Conservation (phyloP, 2,329 filamentous ascomycete species). For the Phialocephala subalpina region DNA sequence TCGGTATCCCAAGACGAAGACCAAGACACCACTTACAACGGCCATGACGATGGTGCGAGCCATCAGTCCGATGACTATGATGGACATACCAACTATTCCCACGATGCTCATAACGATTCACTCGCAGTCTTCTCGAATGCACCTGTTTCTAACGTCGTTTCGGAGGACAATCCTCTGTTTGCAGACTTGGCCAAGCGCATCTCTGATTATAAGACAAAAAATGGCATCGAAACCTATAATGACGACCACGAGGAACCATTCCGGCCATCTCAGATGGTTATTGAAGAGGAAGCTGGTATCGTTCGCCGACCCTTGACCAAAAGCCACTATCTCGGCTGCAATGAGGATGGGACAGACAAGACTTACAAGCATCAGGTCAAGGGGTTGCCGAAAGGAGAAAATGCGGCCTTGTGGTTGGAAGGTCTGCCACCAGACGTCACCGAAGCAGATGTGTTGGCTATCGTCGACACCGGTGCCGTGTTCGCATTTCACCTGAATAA, state of each 20-base stretch:
- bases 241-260: neutral
- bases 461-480: conserved; percentile 28
- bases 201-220: neutral
- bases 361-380: neutral
- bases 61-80: no score
- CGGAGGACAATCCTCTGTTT: neutral
- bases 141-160: neutral
- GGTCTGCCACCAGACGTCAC: neutral
- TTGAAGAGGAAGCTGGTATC: neutral
- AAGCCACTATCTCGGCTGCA: neutral
- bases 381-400: neutral
- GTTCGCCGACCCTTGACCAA: neutral
- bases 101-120: no score
- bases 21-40: no score
- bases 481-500: conserved; percentile 19
- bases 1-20: no score
- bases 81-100: no score
- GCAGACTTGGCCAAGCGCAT: neutral
- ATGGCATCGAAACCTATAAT: neutral
- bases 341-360: neutral
- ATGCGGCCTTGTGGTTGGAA: neutral
- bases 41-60: no score
- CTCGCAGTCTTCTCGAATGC: neutral
- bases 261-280: neutral
- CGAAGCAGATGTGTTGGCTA: conserved; percentile 20